Percentiles rank a stretch among this genome's conserved stretches.
These are phyloP conservation scores for Allantophomopsis cytisporea DNA, from an alignment of 2,329 filamentous ascomycete species.

Conservation along the genomic window DNA sequence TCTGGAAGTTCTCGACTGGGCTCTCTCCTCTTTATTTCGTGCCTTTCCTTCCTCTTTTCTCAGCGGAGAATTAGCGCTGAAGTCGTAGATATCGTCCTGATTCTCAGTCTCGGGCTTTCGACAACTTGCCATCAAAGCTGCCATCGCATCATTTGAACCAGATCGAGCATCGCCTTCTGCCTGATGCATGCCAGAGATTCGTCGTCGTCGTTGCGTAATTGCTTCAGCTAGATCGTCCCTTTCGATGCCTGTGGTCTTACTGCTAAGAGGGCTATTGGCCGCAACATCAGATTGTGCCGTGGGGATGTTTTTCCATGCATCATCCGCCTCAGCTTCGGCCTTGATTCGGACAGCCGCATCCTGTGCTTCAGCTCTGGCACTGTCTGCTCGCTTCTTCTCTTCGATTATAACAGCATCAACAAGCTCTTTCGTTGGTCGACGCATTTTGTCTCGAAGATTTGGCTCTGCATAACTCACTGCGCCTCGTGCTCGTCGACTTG, in stretches of 20 bases:
- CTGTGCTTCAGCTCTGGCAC: conserved; percentile 11
- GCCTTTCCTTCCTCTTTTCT: conserved; percentile 5
- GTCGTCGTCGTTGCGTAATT: conserved; percentile 16
- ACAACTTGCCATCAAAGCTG: conserved; percentile 15
- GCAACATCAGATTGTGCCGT: conserved; percentile 9
- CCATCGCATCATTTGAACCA: conserved; percentile 11
- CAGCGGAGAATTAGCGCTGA: conserved; percentile 10
- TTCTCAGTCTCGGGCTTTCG: conserved; percentile 13
- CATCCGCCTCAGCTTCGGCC: conserved; percentile 13
- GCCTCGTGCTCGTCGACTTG: conserved; percentile 51
- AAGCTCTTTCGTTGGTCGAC: conserved; percentile 63
- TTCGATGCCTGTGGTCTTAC: conserved; percentile 7
- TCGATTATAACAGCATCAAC: conserved; percentile 62
- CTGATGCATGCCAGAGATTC: conserved; percentile 16
- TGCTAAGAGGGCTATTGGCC: conserved; percentile 15
- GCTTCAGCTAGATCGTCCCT: conserved; percentile 13
- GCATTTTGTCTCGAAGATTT: conserved; percentile 72
- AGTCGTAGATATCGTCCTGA: conserved; percentile 15
- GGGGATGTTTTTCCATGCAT: conserved; percentile 16
- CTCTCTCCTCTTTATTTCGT: conserved; percentile 6
- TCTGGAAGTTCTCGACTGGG: conserved; percentile 9
- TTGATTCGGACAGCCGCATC: conserved; percentile 10
- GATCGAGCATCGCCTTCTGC: conserved; percentile 8
- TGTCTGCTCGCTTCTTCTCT: conserved; percentile 26
- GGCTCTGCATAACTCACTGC: conserved; percentile 74